Evolutionary conservation across 371 early-diverging fungal species (phyloP).

Genomic region (Mucor irregularis): DNA sequence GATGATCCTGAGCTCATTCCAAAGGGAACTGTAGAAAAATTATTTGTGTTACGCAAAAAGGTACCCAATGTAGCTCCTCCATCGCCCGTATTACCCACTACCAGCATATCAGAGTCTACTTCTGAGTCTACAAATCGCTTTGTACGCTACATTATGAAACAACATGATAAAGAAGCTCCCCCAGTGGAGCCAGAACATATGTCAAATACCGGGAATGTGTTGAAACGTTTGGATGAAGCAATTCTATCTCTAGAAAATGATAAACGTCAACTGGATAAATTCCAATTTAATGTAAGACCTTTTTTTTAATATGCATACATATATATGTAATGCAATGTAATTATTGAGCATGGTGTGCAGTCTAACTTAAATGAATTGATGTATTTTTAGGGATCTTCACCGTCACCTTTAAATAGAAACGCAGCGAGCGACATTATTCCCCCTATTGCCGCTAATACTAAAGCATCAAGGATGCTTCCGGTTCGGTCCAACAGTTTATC

Average conservation of each 20-base stretch:
- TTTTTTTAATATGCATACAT: too few species aligned
- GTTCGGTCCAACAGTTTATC: conserved; percentile 19
- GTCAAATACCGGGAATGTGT: conserved; percentile 24
- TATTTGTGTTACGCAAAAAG: conserved; percentile 34
- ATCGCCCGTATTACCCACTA: not conserved
- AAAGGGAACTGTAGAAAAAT: conserved; percentile 33
- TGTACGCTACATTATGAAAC: not conserved
- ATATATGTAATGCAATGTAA: too few species aligned
- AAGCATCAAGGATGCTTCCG: not conserved
- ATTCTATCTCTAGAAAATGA: conserved; percentile 28
- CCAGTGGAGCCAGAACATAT: not conserved
- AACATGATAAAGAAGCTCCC: not conserved
- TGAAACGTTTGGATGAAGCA: conserved; percentile 28
- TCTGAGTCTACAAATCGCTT: not conserved
- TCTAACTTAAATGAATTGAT: not conserved
- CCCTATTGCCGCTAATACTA: not conserved
- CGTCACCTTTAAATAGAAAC: not conserved
- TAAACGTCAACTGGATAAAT: conserved; percentile 12
- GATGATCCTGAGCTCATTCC: conserved; percentile 20
- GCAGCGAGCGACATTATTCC: not conserved
- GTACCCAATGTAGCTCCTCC: not conserved
- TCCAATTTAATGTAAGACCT: not conserved
- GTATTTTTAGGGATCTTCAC: not conserved
- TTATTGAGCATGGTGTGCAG: too few species aligned
- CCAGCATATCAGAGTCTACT: not conserved